Base-by-base conservation (phyloP, 208 protist species). In the Wallacemonas sp. region DNA sequence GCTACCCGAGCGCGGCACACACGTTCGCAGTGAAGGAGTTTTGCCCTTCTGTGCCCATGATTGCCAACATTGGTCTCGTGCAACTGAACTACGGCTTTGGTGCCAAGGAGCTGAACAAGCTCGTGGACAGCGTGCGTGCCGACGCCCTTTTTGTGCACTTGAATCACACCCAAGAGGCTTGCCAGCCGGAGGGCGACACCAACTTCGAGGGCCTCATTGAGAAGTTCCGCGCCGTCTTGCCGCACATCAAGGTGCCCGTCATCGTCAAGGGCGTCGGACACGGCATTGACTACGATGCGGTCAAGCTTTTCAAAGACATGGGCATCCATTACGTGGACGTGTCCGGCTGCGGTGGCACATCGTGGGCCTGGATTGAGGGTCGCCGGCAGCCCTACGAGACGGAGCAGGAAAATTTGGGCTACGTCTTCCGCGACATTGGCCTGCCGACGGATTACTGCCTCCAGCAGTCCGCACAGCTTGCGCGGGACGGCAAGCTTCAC, bases 51-150 rank as follows among this genome's bases (percentile, higher is more conserved):
- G 89, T 94, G 48, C 83, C 78, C 26, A 97, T 97, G 92, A 89
- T 95, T 36, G 92, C 92, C 14, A 97, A 97, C 70, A 93, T 97
- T 49, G 92, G 92, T 2, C 78, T 97, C 12, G 92, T 97, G 28
- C 92, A 97, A 74, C 72, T 97, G 36, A 97, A 97, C 77, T 97
- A 97, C 73, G 92, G 92, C n/a, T 95, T 97, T 48, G 89, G 89
- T 22, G 76, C 76, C 3, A 77, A 79, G 32, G 87, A 97, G 67
- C 67, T 97, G 31, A 95, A 95, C 65, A 85, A 89, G 25, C 72
- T 97, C 16, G 76, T 95, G 18, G 70, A 92, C 52, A 77, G 69
- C 28, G 88, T 97, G 16, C 79, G 85, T 4, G 92, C 92, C 8
- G 92, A 97, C 45, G 92, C 86, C 16, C 72, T 97, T 12, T 97